Conservation (phyloP, 768 basidiomycete species). For the Leccinum subtestaceum region DNA sequence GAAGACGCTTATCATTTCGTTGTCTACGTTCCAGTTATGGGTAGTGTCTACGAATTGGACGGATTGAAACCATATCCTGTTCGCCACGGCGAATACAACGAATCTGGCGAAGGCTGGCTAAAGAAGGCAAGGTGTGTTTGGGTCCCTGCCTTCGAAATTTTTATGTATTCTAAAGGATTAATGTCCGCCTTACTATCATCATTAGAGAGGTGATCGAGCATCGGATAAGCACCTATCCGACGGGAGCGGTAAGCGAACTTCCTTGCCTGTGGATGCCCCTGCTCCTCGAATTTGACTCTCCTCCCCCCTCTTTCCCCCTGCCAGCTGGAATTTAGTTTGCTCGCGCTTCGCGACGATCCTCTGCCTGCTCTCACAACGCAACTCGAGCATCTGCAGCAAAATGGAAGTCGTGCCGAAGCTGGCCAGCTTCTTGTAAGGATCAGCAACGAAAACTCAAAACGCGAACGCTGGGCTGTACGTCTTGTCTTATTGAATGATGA, state of each 20-base stretch:
- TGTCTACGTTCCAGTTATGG: slow-evolving; percentile 84
- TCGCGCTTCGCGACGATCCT: slow-evolving; percentile 83
- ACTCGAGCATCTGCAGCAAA: slow-evolving; percentile 46
- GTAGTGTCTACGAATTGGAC: slow-evolving; percentile 88
- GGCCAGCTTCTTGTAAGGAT: slow-evolving; percentile 56
- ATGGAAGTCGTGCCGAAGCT: slow-evolving; percentile 42
- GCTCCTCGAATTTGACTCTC: not conserved
- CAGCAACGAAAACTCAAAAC: slow-evolving; percentile 67
- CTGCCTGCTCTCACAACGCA: slow-evolving; percentile 64
- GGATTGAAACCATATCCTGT: slow-evolving; percentile 81
- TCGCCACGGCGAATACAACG: slow-evolving; percentile 71
- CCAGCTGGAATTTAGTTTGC: slow-evolving; percentile 89
- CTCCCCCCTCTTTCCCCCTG: slow-evolving; percentile 3
- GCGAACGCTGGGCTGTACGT: slow-evolving; percentile 81
- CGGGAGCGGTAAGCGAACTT: slow-evolving; percentile 65
- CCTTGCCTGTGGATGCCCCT: slow-evolving; percentile 13
- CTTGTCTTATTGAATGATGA: not conserved
- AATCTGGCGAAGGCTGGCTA: slow-evolving; percentile 78
- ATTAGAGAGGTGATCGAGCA: slow-evolving; percentile 77
- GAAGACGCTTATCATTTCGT: slow-evolving; percentile 97
- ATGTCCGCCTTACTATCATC: slow-evolving; percentile 12
- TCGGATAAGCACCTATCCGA: slow-evolving; percentile 88
- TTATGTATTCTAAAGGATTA: slow-evolving; percentile 11
- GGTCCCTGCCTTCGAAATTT: slow-evolving; percentile 1
- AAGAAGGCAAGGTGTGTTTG: slow-evolving; percentile 63